These are phyloP conservation scores for Coemansia sp. DNA, from an alignment of 192 early-diverging fungal genomes.

Conservation along the genomic window DNA sequence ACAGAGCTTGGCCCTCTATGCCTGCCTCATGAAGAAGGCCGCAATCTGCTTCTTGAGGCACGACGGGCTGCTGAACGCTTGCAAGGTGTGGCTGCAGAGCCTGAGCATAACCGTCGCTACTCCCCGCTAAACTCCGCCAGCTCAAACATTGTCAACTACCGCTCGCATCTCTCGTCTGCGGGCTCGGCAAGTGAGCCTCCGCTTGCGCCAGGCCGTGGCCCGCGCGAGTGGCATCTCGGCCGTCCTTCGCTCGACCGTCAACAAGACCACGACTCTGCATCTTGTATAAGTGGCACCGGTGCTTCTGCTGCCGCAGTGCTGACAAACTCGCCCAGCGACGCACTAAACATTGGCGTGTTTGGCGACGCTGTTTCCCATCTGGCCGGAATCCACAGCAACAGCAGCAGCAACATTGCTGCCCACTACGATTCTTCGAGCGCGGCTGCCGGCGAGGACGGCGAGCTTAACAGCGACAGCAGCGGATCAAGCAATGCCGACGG, in stretches of 20 bases:
- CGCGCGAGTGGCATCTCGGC: conserved; percentile 49
- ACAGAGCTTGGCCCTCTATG: conserved; percentile 42
- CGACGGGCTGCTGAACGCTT: conserved; percentile 42
- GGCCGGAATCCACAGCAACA: neutral
- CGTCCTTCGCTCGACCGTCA: conserved; percentile 38
- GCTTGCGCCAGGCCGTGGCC: conserved; percentile 11
- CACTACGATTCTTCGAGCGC: conserved; percentile 11
- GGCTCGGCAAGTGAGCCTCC: conserved; percentile 11
- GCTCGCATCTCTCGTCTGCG: conserved; percentile 10
- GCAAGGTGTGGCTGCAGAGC: conserved; percentile 26
- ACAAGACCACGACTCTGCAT: conserved; percentile 16
- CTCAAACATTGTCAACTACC: conserved; percentile 20
- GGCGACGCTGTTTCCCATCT: neutral
- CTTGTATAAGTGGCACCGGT: neutral
- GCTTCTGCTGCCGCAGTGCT: neutral
- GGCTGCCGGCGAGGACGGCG: conserved; percentile 3
- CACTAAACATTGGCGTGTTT: neutral
- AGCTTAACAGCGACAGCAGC: conserved; percentile 22
- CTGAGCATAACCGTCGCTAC: conserved; percentile 15
- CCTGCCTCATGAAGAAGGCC: conserved; percentile 51
- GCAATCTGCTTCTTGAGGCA: conserved; percentile 47
- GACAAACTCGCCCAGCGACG: neutral
- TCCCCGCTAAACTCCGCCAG: conserved; percentile 26
- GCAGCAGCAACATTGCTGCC: conserved; percentile 11
- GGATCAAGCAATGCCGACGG: conserved; percentile 12